Evolutionary conservation across 371 early-diverging fungal species (phyloP), one percentile per base, ranked within the genome.

Genomic region (Mucor racemosus): DNA sequence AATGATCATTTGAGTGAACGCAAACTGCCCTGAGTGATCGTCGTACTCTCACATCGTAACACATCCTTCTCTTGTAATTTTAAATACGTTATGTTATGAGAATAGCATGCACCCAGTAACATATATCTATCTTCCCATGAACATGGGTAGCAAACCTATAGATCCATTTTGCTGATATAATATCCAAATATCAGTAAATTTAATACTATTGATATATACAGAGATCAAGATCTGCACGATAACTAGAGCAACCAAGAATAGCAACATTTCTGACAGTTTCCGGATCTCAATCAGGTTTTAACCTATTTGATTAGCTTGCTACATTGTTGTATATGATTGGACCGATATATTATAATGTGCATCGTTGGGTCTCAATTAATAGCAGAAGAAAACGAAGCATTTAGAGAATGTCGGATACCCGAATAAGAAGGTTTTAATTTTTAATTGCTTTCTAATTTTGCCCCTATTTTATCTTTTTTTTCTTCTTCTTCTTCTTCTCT

Each of bases 341-440:
- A 50, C 26, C 21, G 50, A 50, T 50, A 26, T 17, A 50, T 50
- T 50, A 26, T 17, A 50, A 17, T 50, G 50, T 38, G 26, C 53
- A 31, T 31, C 53, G 26, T 53, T 53, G 53, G 53, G 53, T 53
- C 53, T 53, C 31, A 53, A 53, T 26, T 14, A 53, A 11, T 50
- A 53, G 19, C 26, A n/a, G n/a, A n/a, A n/a, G 26, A 50, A 26
- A 36, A 36, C 36, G n/a, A n/a, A 9, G 53, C 26, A 53, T 53
- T 53, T 31, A 46, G 46, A 3, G 26, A 26, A 26, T 26, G 26
- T 26, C 26, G 46, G 19, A 46, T 53, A 31, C 31, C 31, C 31
- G 13, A 53, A 53, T 26, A 53, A 31, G 53, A 53, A 53, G 53
- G 53, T 13, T 53, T 13, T 53, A 21, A 53, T 53, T 53, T 53